Conservation (phyloP, 2,329 filamentous ascomycete genomes). For the Paracamarosporium sp. region DNA sequence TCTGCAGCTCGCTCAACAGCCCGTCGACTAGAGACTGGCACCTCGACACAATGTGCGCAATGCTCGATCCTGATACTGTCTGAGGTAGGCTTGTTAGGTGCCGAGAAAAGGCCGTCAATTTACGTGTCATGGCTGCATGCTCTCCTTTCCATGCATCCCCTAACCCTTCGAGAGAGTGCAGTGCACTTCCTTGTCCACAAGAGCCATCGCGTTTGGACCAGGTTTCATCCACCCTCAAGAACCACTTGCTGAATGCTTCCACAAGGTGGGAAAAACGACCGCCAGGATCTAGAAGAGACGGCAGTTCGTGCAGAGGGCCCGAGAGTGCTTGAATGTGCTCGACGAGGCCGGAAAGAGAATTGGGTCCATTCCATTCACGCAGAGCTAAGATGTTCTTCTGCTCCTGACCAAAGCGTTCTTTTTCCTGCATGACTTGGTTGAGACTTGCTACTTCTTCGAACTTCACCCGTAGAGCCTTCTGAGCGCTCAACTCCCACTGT, state of each 20-base stretch:
- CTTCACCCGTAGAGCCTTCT: slow-evolving; percentile 32
- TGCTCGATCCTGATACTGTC: slow-evolving; percentile 39
- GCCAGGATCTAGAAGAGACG: slow-evolving; percentile 36
- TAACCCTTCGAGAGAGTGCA: slow-evolving; percentile 35
- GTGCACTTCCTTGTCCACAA: slow-evolving; percentile 9
- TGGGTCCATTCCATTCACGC: slow-evolving; percentile 40
- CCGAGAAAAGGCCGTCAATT: slow-evolving; percentile 37
- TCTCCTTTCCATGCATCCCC: slow-evolving; percentile 44
- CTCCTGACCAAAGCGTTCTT: slow-evolving; percentile 44
- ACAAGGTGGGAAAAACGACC: slow-evolving; percentile 41
- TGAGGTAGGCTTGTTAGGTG: slow-evolving; percentile 39
- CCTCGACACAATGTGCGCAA: slow-evolving; percentile 34
- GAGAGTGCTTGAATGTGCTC: slow-evolving; percentile 46
- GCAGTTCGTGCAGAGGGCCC: slow-evolving; percentile 44
- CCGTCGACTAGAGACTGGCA: slow-evolving; percentile 39
- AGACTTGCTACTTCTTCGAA: slow-evolving; percentile 47
- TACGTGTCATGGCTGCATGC: slow-evolving; percentile 41
- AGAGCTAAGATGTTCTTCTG: slow-evolving; percentile 46
- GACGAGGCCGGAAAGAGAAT: slow-evolving; percentile 32
- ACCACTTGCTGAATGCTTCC: slow-evolving; percentile 42
- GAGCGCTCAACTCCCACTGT: slow-evolving; percentile 44
- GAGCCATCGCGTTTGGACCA: slow-evolving; percentile 26
- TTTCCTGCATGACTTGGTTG: slow-evolving; percentile 42
- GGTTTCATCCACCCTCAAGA: slow-evolving; percentile 34
- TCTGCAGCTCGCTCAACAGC: slow-evolving; percentile 40